A percentile compares a stretch with the other conserved stretches of the same genome.
Conservation (phyloP, 2,329 filamentous ascomycete genomes). For the Metarhizium brunneum region DNA sequence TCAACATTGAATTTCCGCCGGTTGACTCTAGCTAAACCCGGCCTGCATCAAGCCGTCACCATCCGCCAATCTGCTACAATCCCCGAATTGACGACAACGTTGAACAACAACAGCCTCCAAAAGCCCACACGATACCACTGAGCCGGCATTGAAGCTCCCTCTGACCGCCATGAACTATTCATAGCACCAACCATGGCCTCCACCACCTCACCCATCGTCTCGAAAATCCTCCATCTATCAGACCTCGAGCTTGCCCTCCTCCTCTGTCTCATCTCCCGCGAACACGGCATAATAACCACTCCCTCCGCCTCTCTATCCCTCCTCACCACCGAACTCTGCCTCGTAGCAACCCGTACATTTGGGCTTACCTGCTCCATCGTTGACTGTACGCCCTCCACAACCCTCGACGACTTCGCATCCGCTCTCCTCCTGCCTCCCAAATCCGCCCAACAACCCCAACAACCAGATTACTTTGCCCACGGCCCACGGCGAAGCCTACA, state of each 20-base stretch:
- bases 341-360: conserved; percentile 65
- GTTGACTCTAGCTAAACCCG: no score
- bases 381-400: conserved; percentile 63
- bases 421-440: conserved; percentile 46
- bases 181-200: background rate
- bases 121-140: background rate
- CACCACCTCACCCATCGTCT: conserved; percentile 31
- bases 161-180: background rate
- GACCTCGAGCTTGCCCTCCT: conserved; percentile 84
- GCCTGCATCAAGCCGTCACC: no score
- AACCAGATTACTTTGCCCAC: conserved; percentile 21
- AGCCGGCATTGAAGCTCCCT: background rate
- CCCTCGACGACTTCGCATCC: conserved; percentile 71
- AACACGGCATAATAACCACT: conserved; percentile 85
- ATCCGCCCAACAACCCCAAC: conserved; percentile 15
- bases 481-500: conserved; percentile 12
- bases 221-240: conserved; percentile 67
- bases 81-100: no score
- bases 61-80: background rate
- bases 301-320: conserved; percentile 51
- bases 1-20: background rate
- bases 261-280: conserved; percentile 68
- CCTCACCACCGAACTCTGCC: conserved; percentile 62
- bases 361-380: conserved; percentile 61
- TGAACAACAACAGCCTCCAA: background rate